Percentiles rank a stretch among this genome's conserved stretches.
Evolutionary conservation across 345 rosid species (phyloP).

Genomic region (Dipteronia sinensis): DNA sequence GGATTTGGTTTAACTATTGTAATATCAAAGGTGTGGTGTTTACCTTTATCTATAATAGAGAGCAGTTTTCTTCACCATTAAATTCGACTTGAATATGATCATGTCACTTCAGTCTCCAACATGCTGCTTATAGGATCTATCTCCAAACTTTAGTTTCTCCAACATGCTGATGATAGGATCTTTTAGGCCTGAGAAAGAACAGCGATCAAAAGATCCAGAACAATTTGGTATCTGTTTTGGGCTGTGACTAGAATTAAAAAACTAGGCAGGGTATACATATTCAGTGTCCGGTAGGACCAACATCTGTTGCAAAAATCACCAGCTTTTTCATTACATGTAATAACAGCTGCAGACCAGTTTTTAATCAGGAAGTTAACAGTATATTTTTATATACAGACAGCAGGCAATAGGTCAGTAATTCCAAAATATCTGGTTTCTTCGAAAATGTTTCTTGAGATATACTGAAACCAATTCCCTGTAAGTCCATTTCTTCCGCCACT

Average conservation of each 20-base stretch:
- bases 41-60: not conserved
- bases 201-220: too few species aligned
- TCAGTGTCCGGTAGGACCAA: not conserved
- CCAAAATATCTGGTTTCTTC: slow-evolving; percentile 83
- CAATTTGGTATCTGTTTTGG: not conserved
- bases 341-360: not conserved
- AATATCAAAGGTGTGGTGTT: too few species aligned
- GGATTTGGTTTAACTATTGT: too few species aligned
- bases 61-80: not conserved
- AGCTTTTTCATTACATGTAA: not conserved
- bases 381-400: not conserved
- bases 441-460: slow-evolving; percentile 60
- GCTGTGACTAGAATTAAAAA: not conserved
- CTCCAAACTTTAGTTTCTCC: not conserved
- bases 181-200: too few species aligned
- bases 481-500: slow-evolving; percentile 51
- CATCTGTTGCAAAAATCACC: slow-evolving; percentile 1
- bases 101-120: not conserved
- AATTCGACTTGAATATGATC: not conserved
- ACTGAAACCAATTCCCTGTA: slow-evolving; percentile 57
- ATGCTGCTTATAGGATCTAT: not conserved
- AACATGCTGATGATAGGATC: too few species aligned
- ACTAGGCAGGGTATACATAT: not conserved
- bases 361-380: not conserved
- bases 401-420: slow-evolving; percentile 50